A percentile compares a stretch with the other conserved stretches of the same genome.
phyloP scores from a whole-genome alignment of 139 green algal species.

The Coelastrella sp. region DNA sequence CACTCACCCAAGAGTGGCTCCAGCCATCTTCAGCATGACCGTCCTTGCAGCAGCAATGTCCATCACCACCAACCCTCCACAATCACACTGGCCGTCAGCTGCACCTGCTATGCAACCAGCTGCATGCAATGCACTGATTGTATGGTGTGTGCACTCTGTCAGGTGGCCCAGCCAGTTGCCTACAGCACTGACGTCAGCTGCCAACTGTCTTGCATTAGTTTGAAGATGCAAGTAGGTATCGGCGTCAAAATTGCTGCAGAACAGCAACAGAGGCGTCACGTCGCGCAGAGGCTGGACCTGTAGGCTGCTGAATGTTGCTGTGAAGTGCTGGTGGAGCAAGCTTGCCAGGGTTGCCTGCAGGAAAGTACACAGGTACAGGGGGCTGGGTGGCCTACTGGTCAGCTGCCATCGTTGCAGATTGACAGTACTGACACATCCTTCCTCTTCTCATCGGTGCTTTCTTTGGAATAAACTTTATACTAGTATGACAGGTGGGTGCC shows the following conservation, averaged over 20 bases:
- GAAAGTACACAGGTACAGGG: no score
- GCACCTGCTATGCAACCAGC: background rate
- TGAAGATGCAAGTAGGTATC: background rate
- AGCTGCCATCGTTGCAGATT: background rate
- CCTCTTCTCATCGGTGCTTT: no score
- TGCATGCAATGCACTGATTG: background rate
- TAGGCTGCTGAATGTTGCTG: background rate
- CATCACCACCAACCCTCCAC: constrained; percentile 15
- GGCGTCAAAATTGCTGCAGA: constrained; percentile 21
- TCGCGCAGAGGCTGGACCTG: background rate
- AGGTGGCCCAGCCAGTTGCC: constrained; percentile 3
- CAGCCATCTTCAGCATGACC: constrained; percentile 19
- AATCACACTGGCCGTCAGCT: background rate
- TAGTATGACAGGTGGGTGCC: no score
- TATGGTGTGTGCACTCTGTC: background rate
- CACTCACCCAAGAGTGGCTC: constrained; percentile 2
- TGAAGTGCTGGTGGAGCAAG: background rate
- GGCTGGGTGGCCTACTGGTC: no score
- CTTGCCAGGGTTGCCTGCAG: constrained; percentile 6
- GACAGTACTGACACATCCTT: no score
- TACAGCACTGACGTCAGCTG: background rate
- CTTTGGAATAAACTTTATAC: no score
- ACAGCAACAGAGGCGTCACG: background rate
- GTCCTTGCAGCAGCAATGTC: background rate
- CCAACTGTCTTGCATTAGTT: background rate